Percentiles rank a stretch among this genome's conserved stretches.
phyloP scores from a whole-genome alignment of 306 rosid genomes.

The Sindora glabra region DNA sequence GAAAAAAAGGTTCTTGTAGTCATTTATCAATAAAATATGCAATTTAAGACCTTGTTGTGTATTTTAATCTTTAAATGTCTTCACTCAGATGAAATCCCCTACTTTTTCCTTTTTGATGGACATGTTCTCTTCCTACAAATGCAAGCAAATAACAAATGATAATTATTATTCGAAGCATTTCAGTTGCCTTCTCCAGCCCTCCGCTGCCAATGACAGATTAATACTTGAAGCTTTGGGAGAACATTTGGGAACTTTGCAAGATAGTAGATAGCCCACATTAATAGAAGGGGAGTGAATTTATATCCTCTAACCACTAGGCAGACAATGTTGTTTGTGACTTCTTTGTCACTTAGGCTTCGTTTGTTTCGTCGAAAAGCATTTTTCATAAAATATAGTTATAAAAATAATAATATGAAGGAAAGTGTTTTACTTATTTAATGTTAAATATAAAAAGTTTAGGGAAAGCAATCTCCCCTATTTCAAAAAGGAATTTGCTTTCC shows the following conservation, averaged over 20 bases:
- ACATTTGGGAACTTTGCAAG: conserved; percentile 34
- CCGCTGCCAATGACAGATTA: too few species aligned
- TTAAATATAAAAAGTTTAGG: too few species aligned
- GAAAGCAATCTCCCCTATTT: too few species aligned
- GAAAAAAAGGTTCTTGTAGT: background rate
- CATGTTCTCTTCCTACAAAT: conserved; percentile 35
- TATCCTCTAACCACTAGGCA: conserved; percentile 29
- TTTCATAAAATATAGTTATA: too few species aligned
- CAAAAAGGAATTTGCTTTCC: too few species aligned
- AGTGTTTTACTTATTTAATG: too few species aligned
- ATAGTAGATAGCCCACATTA: conserved; percentile 34
- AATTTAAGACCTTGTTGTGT: conserved; percentile 25
- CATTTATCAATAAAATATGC: background rate
- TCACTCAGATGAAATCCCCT: conserved; percentile 24
- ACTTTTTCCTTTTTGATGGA: background rate
- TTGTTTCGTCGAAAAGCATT: too few species aligned
- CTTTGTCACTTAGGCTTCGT: conserved; percentile 29
- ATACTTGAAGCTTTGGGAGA: conserved; percentile 26
- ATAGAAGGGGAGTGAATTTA: conserved; percentile 14
- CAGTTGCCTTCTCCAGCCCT: background rate
- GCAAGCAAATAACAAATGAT: background rate
- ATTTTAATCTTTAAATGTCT: conserved; percentile 24
- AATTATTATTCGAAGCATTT: background rate
- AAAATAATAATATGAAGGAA: too few species aligned
- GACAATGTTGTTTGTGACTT: conserved; percentile 38